Evolutionary conservation across 805 yeast genomes (phyloP).

Genomic region (Komagataella phaffii): DNA sequence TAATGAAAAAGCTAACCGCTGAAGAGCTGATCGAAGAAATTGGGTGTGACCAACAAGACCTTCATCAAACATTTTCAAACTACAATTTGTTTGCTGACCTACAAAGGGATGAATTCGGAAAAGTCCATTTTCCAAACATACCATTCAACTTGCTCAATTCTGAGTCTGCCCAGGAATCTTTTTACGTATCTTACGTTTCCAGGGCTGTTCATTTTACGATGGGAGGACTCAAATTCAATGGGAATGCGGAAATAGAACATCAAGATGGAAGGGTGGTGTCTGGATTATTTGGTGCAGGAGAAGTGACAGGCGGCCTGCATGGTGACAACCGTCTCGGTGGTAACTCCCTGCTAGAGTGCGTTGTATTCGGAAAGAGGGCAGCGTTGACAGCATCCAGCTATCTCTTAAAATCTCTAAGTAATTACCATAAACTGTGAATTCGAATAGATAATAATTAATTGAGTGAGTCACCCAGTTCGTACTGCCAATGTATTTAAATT

Average conservation of each 20-base stretch:
- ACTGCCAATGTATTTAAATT: neutral
- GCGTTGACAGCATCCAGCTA: constrained; percentile 23
- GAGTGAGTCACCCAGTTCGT: neutral
- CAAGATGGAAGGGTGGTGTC: constrained; percentile 16
- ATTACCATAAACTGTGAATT: neutral
- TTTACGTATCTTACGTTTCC: constrained; percentile 39
- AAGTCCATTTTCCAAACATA: constrained; percentile 32
- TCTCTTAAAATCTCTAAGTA: constrained; percentile 10
- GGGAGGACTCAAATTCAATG: constrained; percentile 52
- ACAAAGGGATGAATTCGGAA: constrained; percentile 24
- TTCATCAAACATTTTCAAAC: constrained; percentile 20
- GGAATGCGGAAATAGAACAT: constrained; percentile 24
- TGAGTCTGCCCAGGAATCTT: constrained; percentile 15
- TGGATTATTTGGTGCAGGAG: constrained; percentile 53
- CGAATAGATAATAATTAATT: neutral
- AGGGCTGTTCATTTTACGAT: constrained; percentile 52
- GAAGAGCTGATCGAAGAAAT: constrained; percentile 27
- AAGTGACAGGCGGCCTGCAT: constrained; percentile 57
- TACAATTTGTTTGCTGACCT: constrained; percentile 28
- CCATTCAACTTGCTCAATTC: constrained; percentile 21
- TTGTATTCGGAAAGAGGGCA: constrained; percentile 43
- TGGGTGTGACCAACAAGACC: constrained; percentile 17
- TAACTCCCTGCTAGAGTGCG: constrained; percentile 43
- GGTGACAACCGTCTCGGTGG: constrained; percentile 53
- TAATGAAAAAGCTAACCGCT: constrained; percentile 35